phyloP scores from a whole-genome alignment of 257 asterid species.

The Fraxinus quadrangulata region DNA sequence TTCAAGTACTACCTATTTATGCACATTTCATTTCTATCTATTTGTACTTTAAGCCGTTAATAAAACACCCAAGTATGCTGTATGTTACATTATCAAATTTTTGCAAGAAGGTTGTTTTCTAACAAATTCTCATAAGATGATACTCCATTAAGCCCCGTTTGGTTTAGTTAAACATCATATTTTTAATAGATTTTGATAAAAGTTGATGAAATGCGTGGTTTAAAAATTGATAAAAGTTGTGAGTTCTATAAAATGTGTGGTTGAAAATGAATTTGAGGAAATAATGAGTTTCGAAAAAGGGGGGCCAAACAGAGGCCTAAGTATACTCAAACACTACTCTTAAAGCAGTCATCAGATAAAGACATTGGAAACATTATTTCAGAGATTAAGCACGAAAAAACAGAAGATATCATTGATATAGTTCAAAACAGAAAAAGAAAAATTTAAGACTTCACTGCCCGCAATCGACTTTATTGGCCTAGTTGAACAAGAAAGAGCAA shows the following conservation, averaged over 20 bases:
- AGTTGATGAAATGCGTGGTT: too few relatives aligned
- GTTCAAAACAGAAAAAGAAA: background rate
- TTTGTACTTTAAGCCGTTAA: too few relatives aligned
- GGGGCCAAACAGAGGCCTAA: too few relatives aligned
- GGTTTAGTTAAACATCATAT: too few relatives aligned
- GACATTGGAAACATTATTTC: background rate
- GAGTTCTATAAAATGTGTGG: too few relatives aligned
- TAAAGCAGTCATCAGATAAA: background rate
- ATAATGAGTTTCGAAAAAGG: too few relatives aligned
- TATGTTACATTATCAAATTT: background rate
- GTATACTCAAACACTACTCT: background rate
- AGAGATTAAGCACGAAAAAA: background rate
- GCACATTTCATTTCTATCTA: too few relatives aligned
- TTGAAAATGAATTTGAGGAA: too few relatives aligned
- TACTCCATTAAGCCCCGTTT: background rate
- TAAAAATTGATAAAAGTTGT: too few relatives aligned
- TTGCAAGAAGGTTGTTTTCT: background rate
- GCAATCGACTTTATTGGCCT: background rate
- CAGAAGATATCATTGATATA: constrained; percentile 14
- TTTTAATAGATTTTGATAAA: too few relatives aligned
- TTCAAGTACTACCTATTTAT: too few relatives aligned
- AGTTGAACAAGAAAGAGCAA: constrained; percentile 14
- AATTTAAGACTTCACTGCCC: background rate
- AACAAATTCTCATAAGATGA: constrained; percentile 9
- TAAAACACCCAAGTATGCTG: too few relatives aligned